These are phyloP conservation scores for Microbotryomycetes sp. DNA, from an alignment of 1,284 basidiomycete genomes.

Conservation along the genomic window DNA sequence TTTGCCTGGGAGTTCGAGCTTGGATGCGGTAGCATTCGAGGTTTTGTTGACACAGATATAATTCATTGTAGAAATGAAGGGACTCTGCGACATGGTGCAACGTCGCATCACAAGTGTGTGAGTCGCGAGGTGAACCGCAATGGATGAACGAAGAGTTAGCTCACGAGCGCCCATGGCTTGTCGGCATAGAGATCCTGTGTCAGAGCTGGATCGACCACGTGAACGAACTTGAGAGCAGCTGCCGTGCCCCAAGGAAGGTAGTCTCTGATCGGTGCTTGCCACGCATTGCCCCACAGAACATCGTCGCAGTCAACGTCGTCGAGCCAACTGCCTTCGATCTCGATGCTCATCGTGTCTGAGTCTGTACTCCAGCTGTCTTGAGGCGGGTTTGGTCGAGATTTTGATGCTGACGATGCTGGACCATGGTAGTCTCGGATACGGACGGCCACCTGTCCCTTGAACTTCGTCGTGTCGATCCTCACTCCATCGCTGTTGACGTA, in stretches of 20 bases:
- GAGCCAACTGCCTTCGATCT: constrained; percentile 18
- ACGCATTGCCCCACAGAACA: constrained; percentile 22
- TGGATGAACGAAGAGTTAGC: background rate
- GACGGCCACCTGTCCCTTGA: background rate
- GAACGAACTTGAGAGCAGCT: constrained; percentile 33
- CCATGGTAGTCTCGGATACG: constrained; percentile 1
- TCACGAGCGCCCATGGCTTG: constrained; percentile 36
- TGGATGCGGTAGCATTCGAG: constrained; percentile 1
- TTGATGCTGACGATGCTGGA: background rate
- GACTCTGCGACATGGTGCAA: constrained; percentile 12
- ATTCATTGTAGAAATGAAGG: constrained; percentile 33
- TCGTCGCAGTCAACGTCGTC: constrained; percentile 15
- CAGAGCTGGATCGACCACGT: constrained; percentile 35
- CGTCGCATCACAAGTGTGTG: background rate
- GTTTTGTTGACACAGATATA: constrained; percentile 8
- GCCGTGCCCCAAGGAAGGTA: constrained; percentile 19
- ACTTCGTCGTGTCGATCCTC: background rate
- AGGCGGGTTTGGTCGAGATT: background rate
- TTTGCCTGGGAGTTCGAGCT: background rate
- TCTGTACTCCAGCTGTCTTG: background rate
- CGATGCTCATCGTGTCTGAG: constrained; percentile 16
- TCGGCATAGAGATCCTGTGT: constrained; percentile 37
- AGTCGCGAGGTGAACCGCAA: background rate
- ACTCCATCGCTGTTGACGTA: background rate
- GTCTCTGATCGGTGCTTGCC: constrained; percentile 29